Percentiles rank a stretch among this genome's conserved stretches.
Evolutionary conservation across 2,329 filamentous ascomycete genomes (phyloP).

Genomic region (Ilyonectria mors-panacis): DNA sequence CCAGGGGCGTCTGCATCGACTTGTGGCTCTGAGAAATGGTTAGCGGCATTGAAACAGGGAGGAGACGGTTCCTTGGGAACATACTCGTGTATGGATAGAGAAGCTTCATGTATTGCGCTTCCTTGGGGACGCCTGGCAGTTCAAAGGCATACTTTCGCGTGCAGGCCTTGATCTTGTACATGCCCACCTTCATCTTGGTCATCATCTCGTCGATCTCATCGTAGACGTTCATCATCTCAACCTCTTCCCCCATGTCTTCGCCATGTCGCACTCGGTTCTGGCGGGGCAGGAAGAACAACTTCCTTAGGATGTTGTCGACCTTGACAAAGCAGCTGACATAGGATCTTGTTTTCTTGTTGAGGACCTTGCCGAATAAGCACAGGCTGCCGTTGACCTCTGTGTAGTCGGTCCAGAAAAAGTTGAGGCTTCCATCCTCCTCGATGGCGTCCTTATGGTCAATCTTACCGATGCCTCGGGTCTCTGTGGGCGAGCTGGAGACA

Average conservation of each 20-base stretch:
- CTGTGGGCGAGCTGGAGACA: slow-evolving; percentile 78
- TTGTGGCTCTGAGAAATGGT: slow-evolving; percentile 67
- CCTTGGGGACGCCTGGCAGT: slow-evolving; percentile 86
- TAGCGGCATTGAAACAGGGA: slow-evolving; percentile 26
- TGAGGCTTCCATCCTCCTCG: slow-evolving; percentile 92
- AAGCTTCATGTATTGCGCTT: slow-evolving; percentile 94
- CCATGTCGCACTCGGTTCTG: slow-evolving; percentile 71
- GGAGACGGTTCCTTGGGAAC: slow-evolving; percentile 9
- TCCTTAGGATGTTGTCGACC: slow-evolving; percentile 92
- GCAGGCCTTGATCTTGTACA: slow-evolving; percentile 95
- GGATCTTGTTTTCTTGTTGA: slow-evolving; percentile 84
- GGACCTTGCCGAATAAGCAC: slow-evolving; percentile 95
- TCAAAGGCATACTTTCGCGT: slow-evolving; percentile 97
- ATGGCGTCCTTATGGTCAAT: slow-evolving; percentile 86
- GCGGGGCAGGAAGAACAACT: slow-evolving; percentile 93
- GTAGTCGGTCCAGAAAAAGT: slow-evolving; percentile 98
- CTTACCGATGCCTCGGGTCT: slow-evolving; percentile 80
- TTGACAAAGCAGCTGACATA: slow-evolving; percentile 97
- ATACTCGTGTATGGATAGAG: slow-evolving; percentile 91
- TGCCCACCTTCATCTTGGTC: slow-evolving; percentile 85
- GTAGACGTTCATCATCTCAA: slow-evolving; percentile 92
- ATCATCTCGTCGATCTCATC: slow-evolving; percentile 90
- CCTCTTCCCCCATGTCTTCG: slow-evolving; percentile 80
- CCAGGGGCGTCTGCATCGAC: slow-evolving; percentile 79
- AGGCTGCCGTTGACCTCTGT: slow-evolving; percentile 92